These are phyloP conservation scores for Pleurotus cornucopiae DNA, from an alignment of 768 basidiomycete species.

Conservation along the genomic window DNA sequence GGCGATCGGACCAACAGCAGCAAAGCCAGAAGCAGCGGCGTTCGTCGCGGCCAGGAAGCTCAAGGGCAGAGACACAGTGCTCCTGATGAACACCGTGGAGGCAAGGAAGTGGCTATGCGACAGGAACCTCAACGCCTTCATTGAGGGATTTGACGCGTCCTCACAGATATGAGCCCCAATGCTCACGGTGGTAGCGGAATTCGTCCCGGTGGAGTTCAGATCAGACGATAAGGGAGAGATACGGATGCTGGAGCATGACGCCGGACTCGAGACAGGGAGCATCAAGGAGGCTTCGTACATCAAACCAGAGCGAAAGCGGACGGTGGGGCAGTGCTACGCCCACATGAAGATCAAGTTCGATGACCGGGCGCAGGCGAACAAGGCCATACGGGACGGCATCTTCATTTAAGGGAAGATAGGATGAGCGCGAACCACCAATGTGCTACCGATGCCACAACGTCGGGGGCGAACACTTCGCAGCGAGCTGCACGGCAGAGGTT, in stretches of 20 bases:
- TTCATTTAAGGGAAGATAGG: slow-evolving; percentile 14
- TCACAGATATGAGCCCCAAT: not conserved
- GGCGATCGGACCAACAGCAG: not conserved
- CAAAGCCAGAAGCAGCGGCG: not conserved
- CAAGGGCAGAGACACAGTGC: slow-evolving; percentile 11
- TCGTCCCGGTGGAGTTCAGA: slow-evolving; percentile 17
- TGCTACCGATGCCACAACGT: slow-evolving; percentile 16
- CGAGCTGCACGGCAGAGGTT: slow-evolving; percentile 9
- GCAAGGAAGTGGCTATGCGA: slow-evolving; percentile 16
- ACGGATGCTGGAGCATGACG: slow-evolving; percentile 13
- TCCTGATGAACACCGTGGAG: slow-evolving; percentile 9
- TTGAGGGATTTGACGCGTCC: slow-evolving; percentile 10
- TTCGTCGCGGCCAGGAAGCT: slow-evolving; percentile 13
- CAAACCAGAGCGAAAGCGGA: slow-evolving; percentile 16
- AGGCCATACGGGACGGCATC: slow-evolving; percentile 7
- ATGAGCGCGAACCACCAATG: slow-evolving; percentile 12
- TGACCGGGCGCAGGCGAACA: slow-evolving; percentile 12
- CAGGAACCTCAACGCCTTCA: slow-evolving; percentile 6
- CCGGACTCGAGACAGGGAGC: not conserved
- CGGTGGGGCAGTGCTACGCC: slow-evolving; percentile 15
- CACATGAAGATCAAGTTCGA: slow-evolving; percentile 19
- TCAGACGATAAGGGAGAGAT: not conserved
- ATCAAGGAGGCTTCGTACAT: slow-evolving; percentile 20
- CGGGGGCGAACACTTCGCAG: slow-evolving; percentile 12
- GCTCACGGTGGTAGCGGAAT: slow-evolving; percentile 13